Percentiles rank a stretch among this genome's conserved stretches.
These are phyloP conservation scores for Hymenoscyphus fraxineus DNA, from an alignment of 2,329 filamentous ascomycete genomes.

Conservation along the genomic window DNA sequence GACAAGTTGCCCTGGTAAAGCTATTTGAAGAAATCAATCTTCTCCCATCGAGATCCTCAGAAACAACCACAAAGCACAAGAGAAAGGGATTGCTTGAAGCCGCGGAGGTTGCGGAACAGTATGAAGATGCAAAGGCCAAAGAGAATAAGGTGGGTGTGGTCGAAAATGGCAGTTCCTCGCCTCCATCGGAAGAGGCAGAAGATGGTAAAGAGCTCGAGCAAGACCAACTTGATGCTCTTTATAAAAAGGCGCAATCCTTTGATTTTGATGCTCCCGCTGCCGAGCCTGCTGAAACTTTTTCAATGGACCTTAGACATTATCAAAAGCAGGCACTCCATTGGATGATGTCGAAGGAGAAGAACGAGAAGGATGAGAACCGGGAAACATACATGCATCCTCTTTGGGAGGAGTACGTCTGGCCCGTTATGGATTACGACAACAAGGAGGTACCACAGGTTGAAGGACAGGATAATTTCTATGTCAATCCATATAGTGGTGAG, in stretches of 20 bases:
- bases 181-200: slow-evolving; percentile 58
- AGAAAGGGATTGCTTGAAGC: slow-evolving; percentile 80
- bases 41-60: slow-evolving; percentile 69
- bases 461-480: slow-evolving; percentile 74
- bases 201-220: slow-evolving; percentile 91
- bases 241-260: slow-evolving; percentile 94
- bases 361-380: slow-evolving; percentile 62
- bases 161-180: slow-evolving; percentile 39
- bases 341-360: slow-evolving; percentile 93
- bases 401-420: slow-evolving; percentile 96
- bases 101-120: slow-evolving; percentile 83
- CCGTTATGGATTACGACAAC: slow-evolving; percentile 80
- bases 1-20: slow-evolving; percentile 84
- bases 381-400: slow-evolving; percentile 90
- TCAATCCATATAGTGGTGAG: slow-evolving; percentile 96
- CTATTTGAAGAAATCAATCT: slow-evolving; percentile 87
- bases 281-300: slow-evolving; percentile 77
- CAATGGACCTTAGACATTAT: slow-evolving; percentile 80
- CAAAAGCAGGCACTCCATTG: slow-evolving; percentile 94
- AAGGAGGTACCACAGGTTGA: slow-evolving; percentile 64
- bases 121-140: slow-evolving; percentile 52
- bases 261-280: slow-evolving; percentile 89
- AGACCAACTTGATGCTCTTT: slow-evolving; percentile 88
- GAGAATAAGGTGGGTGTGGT: slow-evolving; percentile 21
- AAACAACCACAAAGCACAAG: slow-evolving; percentile 70